phyloP scores from a whole-genome alignment of 441 rosid species.

The Euphorbia schlechtendalii region DNA sequence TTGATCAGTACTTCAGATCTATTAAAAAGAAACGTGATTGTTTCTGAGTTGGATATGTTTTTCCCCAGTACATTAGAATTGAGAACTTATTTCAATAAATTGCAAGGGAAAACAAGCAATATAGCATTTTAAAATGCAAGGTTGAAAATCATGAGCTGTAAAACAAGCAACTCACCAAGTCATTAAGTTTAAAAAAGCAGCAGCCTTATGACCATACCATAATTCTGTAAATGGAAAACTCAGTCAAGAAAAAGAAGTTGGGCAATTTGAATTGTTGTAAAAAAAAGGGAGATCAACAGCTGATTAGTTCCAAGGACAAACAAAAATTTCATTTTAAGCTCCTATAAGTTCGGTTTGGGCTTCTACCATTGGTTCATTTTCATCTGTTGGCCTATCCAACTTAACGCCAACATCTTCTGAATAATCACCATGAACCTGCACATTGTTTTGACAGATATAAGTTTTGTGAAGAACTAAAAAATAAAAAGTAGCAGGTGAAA shows the following conservation, averaged over 20 bases:
- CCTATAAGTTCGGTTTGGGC: constrained; percentile 38
- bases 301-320: background rate
- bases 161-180: background rate
- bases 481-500: background rate
- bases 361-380: constrained; percentile 54
- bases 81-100: background rate
- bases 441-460: background rate
- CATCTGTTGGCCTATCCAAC: constrained; percentile 80
- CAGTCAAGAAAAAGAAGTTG: background rate
- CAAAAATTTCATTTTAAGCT: constrained; percentile 1
- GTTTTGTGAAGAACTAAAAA: background rate
- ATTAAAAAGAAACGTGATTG: no score
- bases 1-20: no score
- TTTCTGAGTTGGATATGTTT: background rate
- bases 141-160: background rate
- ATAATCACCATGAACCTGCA: constrained; percentile 81
- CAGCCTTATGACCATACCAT: background rate
- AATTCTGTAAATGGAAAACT: background rate
- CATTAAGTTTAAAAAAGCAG: background rate
- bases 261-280: background rate
- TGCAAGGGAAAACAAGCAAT: background rate
- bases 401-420: constrained; percentile 79
- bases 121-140: background rate
- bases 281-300: background rate
- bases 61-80: background rate